Percentiles rank a stretch among this genome's conserved stretches.
Evolutionary conservation across 352 stramenopile genomes (phyloP).

Genomic region (Pythium coloratum): DNA sequence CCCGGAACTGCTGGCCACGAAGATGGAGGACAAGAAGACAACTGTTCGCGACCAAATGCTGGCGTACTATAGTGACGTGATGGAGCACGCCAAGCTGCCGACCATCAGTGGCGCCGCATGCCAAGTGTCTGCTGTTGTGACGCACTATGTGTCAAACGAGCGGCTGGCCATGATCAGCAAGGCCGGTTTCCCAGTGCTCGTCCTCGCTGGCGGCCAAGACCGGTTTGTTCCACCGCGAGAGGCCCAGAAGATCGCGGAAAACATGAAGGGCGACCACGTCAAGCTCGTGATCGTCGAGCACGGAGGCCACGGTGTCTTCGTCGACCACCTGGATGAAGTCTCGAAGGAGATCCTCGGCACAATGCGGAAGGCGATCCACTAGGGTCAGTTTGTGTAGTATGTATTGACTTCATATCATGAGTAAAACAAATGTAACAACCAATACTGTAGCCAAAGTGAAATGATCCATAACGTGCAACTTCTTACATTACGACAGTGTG

Average conservation of each 20-base stretch:
- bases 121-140: conserved; percentile 27
- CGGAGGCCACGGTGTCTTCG: conserved; percentile 41
- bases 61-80: conserved; percentile 14
- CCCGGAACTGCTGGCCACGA: conserved; percentile 30
- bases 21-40: conserved; percentile 30
- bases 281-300: conserved; percentile 45
- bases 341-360: not conserved
- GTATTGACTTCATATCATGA: too few species aligned
- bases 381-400: not conserved
- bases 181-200: conserved; percentile 46
- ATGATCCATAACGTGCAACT: not conserved
- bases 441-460: too few species aligned
- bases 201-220: conserved; percentile 46
- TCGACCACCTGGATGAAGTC: conserved; percentile 18
- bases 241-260: conserved; percentile 38
- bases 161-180: conserved; percentile 41
- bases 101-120: conserved; percentile 14
- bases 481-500: not conserved
- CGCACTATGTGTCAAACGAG: conserved; percentile 53
- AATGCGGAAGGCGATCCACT: not conserved
- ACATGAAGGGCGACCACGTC: conserved; percentile 37
- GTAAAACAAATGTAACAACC: too few species aligned
- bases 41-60: conserved; percentile 12
- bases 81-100: conserved; percentile 2
- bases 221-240: conserved; percentile 43